Evolutionary conservation across 1,284 basidiomycete genomes (phyloP), one percentile per base, ranked within the genome.

Genomic region (Ganoderma sinense): DNA sequence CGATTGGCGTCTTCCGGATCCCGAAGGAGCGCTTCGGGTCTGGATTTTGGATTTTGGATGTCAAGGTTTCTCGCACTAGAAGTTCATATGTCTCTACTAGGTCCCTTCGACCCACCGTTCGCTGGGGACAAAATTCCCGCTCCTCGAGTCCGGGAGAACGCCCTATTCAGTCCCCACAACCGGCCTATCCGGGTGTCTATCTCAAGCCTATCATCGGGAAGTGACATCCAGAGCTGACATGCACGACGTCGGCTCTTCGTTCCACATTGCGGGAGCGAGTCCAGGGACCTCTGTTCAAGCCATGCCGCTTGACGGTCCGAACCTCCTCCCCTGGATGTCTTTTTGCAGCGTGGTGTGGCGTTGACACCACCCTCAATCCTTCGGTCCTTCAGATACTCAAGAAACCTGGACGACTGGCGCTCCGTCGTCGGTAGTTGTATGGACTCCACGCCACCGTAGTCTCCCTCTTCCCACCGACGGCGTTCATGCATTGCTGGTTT

Each of bases 151-250:
- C 59, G 59, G 23, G 26, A 39, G 41, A 41, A 20, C 39, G 5
- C 39, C 29, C 33, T 7, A 60, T 60, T 60, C 20, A 60, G 39
- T 61, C 39, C 14, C 23, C 36, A 23, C 36, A 20, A 16, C 33
- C 56, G 33, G 56, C 18, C 18, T 4, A 59, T 36, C 56, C 31
- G 10, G 20, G 55, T 41, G 36, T 59, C 53, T 59, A 63, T 63
- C 40, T 58, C 58, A 59, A 69, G 55, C 29, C 63, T 65, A 62
- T 68, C 63, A 61, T 41, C 56, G 62, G 45, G 55, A 62, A 4
- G n/a, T 62, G 55, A 63, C 43, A 51, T 23, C 18, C 10, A 40
- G 5, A 33, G 36, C 43, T 36, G 43, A 33, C 40, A 33, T 18
- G 13, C 53, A 6, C 53, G 29, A 55, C 23, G 51, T 58, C 18